Evolutionary conservation across 768 basidiomycete species (phyloP).

Genomic region (Galerina marginata): DNA sequence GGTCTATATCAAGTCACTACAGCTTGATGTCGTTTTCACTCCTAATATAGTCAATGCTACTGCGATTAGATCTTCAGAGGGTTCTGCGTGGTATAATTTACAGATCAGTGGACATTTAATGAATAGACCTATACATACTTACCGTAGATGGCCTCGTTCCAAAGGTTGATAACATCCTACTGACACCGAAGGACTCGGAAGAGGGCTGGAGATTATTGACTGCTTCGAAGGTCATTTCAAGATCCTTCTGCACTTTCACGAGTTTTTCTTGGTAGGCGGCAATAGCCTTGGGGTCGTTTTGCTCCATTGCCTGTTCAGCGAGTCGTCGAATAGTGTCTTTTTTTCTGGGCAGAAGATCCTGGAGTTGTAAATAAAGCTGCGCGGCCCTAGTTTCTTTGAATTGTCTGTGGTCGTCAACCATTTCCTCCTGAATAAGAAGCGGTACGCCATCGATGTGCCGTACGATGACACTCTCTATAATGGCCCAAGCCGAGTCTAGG

Average conservation of each 20-base stretch:
- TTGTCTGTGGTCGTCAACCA: slow-evolving; percentile 14
- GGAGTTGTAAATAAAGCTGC: slow-evolving; percentile 15
- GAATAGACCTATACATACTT: too few species aligned
- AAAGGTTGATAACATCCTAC: too few species aligned
- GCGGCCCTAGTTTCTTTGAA: slow-evolving; percentile 21
- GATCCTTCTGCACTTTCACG: neutral
- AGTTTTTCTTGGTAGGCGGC: neutral
- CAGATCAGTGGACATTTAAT: too few species aligned
- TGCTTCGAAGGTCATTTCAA: neutral
- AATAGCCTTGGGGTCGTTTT: neutral
- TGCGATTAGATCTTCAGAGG: too few species aligned
- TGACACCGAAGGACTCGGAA: too few species aligned
- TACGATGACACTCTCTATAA: slow-evolving; percentile 14
- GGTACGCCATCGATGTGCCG: neutral
- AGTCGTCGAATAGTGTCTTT: slow-evolving; percentile 5
- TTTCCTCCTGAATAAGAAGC: slow-evolving; percentile 25
- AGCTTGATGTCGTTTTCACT: too few species aligned
- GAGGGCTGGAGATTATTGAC: neutral
- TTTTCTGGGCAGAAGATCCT: slow-evolving; percentile 15
- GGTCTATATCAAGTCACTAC: too few species aligned
- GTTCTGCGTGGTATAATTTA: too few species aligned
- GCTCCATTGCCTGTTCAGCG: neutral
- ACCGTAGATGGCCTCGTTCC: too few species aligned
- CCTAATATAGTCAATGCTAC: too few species aligned
- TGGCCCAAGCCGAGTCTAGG: slow-evolving; percentile 12